phyloP scores from a whole-genome alignment of 768 basidiomycete genomes.

The Lactarius trivialis region DNA sequence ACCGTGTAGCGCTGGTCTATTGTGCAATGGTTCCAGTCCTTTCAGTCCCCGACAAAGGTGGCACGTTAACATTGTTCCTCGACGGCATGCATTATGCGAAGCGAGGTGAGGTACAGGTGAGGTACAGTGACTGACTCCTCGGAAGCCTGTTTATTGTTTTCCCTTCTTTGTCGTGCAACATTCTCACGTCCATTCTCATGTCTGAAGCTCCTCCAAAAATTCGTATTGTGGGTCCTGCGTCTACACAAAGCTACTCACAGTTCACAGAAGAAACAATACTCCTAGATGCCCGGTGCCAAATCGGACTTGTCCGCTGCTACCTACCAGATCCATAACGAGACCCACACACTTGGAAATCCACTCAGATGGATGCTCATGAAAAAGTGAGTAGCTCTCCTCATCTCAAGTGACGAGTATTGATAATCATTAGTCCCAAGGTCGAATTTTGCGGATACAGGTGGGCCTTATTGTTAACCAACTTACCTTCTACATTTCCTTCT shows the following conservation, averaged over 20 bases:
- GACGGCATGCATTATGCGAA: slow-evolving; percentile 5
- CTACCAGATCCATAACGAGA: slow-evolving; percentile 88
- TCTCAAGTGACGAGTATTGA: slow-evolving; percentile 4
- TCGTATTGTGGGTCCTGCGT: slow-evolving; percentile 16
- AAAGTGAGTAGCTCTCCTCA: slow-evolving; percentile 49
- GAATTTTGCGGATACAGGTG: slow-evolving; percentile 98
- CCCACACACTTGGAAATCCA: slow-evolving; percentile 93
- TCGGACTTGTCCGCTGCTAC: slow-evolving; percentile 84
- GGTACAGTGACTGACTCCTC: too few relatives aligned
- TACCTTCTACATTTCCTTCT: not conserved
- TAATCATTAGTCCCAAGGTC: slow-evolving; percentile 69
- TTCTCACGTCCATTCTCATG: slow-evolving; percentile 4
- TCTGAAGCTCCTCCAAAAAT: slow-evolving; percentile 15
- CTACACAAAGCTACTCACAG: not conserved
- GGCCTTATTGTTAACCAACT: slow-evolving; percentile 25
- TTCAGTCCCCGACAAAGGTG: slow-evolving; percentile 8
- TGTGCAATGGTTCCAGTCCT: slow-evolving; percentile 1
- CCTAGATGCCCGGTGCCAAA: slow-evolving; percentile 75
- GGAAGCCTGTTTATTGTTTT: not conserved
- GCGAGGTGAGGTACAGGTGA: not conserved
- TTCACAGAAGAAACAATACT: not conserved
- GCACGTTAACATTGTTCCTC: slow-evolving; percentile 15
- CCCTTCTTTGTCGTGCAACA: not conserved
- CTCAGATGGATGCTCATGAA: slow-evolving; percentile 99
- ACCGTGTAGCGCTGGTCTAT: slow-evolving; percentile 5